Evolutionary conservation across 768 basidiomycete species (phyloP).

Genomic region (Phylloporus sp.): DNA sequence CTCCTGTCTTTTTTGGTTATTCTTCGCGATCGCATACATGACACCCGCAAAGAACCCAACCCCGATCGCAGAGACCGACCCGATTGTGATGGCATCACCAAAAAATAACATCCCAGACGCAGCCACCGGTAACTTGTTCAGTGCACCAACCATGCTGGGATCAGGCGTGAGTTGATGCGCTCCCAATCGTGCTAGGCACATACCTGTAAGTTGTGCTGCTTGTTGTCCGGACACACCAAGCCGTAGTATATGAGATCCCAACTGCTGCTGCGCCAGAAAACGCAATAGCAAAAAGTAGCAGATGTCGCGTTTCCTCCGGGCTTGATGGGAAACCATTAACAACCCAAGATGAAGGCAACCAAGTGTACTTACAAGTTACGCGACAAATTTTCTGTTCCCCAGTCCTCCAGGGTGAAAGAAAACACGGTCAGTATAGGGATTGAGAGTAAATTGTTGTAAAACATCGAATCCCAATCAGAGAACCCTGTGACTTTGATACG

Average conservation of each 20-base stretch:
- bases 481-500: conserved; percentile 93
- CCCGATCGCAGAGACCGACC: conserved; percentile 82
- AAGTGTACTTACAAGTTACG: conserved; percentile 79
- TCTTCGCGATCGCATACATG: conserved; percentile 92
- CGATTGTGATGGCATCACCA: conserved; percentile 82
- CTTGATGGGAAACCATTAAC: conserved; percentile 37
- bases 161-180: conserved; percentile 6
- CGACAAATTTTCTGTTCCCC: conserved; percentile 72
- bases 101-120: conserved; percentile 99
- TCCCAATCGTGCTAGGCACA: conserved; percentile 12
- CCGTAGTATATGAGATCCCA: conserved; percentile 96
- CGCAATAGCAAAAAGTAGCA: conserved; percentile 82
- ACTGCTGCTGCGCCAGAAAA: conserved; percentile 98
- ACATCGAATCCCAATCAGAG: conserved; percentile 99
- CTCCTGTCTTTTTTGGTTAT: conserved; percentile 82
- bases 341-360: neutral
- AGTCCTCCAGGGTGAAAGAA: conserved; percentile 85
- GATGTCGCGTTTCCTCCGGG: conserved; percentile 73
- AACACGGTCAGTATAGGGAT: conserved; percentile 85
- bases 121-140: conserved; percentile 97
- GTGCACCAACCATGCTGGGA: conserved; percentile 87
- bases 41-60: conserved; percentile 91
- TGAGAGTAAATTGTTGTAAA: conserved; percentile 94
- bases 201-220: conserved; percentile 98
- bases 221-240: conserved; percentile 96